Conservation (phyloP, 2,329 filamentous ascomycete species). For the Ophiosphaerella korrae region DNA sequence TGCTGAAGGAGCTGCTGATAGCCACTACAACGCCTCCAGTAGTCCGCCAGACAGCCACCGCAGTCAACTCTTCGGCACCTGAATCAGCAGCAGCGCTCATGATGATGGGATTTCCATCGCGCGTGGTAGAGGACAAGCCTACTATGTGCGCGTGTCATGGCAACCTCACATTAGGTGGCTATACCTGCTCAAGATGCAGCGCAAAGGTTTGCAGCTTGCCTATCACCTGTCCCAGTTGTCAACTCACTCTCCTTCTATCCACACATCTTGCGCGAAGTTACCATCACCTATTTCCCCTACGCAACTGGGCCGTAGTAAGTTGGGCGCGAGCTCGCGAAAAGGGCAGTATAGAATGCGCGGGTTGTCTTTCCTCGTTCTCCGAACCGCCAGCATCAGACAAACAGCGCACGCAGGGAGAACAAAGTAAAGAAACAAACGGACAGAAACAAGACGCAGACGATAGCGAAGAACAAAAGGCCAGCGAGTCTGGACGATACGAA, state of each 20-base stretch:
- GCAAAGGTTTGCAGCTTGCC: conserved; percentile 90
- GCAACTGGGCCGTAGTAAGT: conserved; percentile 87
- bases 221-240: conserved; percentile 87
- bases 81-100: conserved; percentile 65
- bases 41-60: conserved; percentile 62
- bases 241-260: conserved; percentile 89
- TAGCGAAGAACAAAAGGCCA: conserved; percentile 56
- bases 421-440: conserved; percentile 17
- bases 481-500: conserved; percentile 85
- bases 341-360: conserved; percentile 67
- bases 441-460: conserved; percentile 32
- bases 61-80: conserved; percentile 37
- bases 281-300: conserved; percentile 57
- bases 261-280: conserved; percentile 59
- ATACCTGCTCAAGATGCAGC: conserved; percentile 85
- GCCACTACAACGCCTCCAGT: conserved; percentile 87
- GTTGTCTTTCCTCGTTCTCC: conserved; percentile 78
- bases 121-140: conserved; percentile 72
- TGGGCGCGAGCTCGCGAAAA: conserved; percentile 70
- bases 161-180: conserved; percentile 79
- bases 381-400: conserved; percentile 20
- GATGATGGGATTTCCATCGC: conserved; percentile 97
- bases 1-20: conserved; percentile 89
- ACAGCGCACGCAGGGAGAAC: conserved; percentile 13
- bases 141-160: conserved; percentile 93